Conservation (phyloP, 2,329 filamentous ascomycete genomes). For the Macrophomina pseudophaseolina region DNA sequence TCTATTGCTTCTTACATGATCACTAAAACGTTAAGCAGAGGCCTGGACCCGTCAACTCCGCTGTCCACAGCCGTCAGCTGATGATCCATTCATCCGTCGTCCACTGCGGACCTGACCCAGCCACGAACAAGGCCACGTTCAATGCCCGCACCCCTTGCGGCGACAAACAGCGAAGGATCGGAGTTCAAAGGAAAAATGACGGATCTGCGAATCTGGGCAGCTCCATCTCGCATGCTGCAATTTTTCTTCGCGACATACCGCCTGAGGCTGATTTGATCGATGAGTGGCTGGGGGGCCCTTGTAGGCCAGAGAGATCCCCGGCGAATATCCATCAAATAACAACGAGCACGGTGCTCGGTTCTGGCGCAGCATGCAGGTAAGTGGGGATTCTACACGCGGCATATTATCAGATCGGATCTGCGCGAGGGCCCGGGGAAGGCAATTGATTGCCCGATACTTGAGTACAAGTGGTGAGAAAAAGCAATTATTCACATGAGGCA, state of each 20-base stretch:
- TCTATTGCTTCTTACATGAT: no score
- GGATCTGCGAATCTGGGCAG: not conserved
- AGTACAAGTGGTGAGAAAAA: not conserved
- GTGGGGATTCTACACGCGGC: no score
- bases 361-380: no score
- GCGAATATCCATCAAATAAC: slow-evolving; percentile 13
- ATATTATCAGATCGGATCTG: no score
- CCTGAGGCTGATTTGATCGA: not conserved
- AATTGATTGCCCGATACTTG: no score
- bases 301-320: not conserved
- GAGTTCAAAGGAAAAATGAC: not conserved
- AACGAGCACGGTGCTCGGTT: not conserved
- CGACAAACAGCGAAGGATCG: not conserved
- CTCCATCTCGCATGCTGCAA: not conserved
- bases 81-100: not conserved
- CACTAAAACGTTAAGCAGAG: no score
- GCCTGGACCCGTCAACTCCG: no score
- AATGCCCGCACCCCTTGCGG: not conserved
- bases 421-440: no score
- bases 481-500: not conserved
- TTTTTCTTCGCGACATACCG: not conserved
- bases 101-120: not conserved
- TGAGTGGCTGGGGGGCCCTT: not conserved
- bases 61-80: not conserved
- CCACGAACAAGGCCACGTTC: not conserved